Evolutionary conservation across 345 rosid species (phyloP).

Genomic region (Corymbia maculata): DNA sequence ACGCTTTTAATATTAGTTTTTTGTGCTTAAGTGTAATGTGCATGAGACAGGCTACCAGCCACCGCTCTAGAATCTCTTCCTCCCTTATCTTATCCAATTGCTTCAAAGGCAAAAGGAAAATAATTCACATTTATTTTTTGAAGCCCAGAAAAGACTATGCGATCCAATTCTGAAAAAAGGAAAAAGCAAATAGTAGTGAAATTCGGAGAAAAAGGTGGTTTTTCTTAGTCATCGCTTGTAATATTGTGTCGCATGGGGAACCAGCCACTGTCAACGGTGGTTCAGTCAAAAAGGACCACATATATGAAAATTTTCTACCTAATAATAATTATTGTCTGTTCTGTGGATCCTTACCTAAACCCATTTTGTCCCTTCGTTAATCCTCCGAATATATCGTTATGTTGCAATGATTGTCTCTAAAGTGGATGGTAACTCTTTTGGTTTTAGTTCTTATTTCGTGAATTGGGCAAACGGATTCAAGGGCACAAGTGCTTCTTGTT

Average conservation of each 20-base stretch:
- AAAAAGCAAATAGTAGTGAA: too few relatives aligned
- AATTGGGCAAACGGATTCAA: not conserved
- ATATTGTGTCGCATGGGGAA: not conserved
- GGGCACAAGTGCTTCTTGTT: not conserved
- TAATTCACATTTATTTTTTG: not conserved
- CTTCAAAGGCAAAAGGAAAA: constrained; percentile 7
- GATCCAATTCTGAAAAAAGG: too few relatives aligned
- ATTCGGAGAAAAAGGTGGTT: too few relatives aligned
- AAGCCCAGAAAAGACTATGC: not conserved
- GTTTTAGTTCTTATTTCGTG: not conserved
- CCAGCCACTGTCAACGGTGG: not conserved
- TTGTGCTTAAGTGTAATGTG: not conserved
- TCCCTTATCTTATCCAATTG: constrained; percentile 44
- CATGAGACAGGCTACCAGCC: constrained; percentile 24
- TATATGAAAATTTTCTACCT: not conserved
- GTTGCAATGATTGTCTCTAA: not conserved
- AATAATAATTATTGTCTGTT: not conserved
- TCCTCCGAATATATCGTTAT: not conserved
- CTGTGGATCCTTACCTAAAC: not conserved
- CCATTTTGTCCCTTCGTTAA: not conserved
- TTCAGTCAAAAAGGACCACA: not conserved
- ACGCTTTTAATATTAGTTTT: not conserved
- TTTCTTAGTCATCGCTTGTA: not conserved
- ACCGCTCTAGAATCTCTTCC: constrained; percentile 38
- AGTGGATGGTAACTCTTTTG: not conserved